Percentiles rank a stretch among this genome's conserved stretches.
phyloP scores from a whole-genome alignment of 257 asterid species.

The Eucommia ulmoides region DNA sequence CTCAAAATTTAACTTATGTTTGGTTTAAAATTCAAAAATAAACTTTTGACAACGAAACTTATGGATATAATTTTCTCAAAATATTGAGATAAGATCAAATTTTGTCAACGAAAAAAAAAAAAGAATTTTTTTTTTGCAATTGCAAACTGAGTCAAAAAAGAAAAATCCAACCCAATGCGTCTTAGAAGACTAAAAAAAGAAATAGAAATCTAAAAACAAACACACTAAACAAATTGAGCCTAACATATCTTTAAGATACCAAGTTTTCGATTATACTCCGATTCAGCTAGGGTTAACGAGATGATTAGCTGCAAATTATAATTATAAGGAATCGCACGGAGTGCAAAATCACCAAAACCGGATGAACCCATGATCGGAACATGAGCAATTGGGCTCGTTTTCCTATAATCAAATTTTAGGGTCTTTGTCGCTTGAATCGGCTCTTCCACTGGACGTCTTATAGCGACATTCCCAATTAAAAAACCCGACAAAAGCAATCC shows the following conservation, averaged over 20 bases:
- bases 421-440: slow-evolving; percentile 29
- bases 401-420: slow-evolving; percentile 50
- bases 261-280: slow-evolving; percentile 46
- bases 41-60: too few relatives aligned
- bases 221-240: background rate
- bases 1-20: too few relatives aligned
- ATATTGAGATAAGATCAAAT: too few relatives aligned
- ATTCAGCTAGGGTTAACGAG: slow-evolving; percentile 45
- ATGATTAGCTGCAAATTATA: slow-evolving; percentile 36
- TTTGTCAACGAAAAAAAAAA: too few relatives aligned
- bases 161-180: background rate
- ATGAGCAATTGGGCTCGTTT: slow-evolving; percentile 35
- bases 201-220: background rate
- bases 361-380: slow-evolving; percentile 26
- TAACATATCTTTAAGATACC: slow-evolving; percentile 52
- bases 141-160: background rate
- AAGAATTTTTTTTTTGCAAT: too few relatives aligned
- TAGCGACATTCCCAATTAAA: slow-evolving; percentile 17
- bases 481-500: slow-evolving; percentile 32
- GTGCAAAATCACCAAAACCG: slow-evolving; percentile 8
- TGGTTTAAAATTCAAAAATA: too few relatives aligned
- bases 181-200: background rate
- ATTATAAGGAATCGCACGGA: slow-evolving; percentile 20
- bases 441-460: slow-evolving; percentile 31
- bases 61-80: too few relatives aligned